A percentile compares a stretch with the other conserved stretches of the same genome.
Evolutionary conservation across 257 asterid genomes (phyloP).

Genomic region (Forsythia viridissima): DNA sequence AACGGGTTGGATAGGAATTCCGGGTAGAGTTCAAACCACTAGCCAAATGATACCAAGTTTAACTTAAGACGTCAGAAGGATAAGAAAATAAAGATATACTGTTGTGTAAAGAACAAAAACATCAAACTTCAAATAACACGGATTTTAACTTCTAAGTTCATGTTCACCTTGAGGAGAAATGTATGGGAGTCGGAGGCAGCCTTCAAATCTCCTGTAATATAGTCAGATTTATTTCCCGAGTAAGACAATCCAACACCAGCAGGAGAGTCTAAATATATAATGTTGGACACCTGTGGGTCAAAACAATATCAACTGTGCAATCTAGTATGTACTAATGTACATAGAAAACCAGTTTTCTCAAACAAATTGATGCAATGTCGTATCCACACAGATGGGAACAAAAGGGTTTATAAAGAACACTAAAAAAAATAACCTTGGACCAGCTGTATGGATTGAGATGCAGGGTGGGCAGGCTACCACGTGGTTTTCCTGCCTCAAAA

Average conservation of each 20-base stretch:
- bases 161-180: conserved; percentile 80
- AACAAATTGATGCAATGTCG: background rate
- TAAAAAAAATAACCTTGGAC: conserved; percentile 70
- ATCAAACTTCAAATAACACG: conserved; percentile 5
- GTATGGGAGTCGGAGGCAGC: conserved; percentile 79
- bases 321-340: background rate
- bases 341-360: background rate
- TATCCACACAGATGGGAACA: conserved; percentile 5
- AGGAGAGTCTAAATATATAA: conserved; percentile 88
- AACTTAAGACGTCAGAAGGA: conserved; percentile 4
- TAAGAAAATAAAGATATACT: background rate
- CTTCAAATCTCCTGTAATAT: conserved; percentile 72
- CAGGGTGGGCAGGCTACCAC: conserved; percentile 64
- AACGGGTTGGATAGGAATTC: conserved; percentile 77
- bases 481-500: conserved; percentile 61
- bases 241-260: conserved; percentile 91
- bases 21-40: conserved; percentile 95
- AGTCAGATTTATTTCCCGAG: conserved; percentile 67
- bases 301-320: background rate
- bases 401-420: conserved; percentile 2
- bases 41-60: conserved; percentile 27
- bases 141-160: background rate
- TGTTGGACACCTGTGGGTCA: conserved; percentile 62
- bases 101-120: background rate
- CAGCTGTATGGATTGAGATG: conserved; percentile 91